Base-by-base conservation (phyloP, 139 green algal genomes). In the Chlorella sp. region DNA sequence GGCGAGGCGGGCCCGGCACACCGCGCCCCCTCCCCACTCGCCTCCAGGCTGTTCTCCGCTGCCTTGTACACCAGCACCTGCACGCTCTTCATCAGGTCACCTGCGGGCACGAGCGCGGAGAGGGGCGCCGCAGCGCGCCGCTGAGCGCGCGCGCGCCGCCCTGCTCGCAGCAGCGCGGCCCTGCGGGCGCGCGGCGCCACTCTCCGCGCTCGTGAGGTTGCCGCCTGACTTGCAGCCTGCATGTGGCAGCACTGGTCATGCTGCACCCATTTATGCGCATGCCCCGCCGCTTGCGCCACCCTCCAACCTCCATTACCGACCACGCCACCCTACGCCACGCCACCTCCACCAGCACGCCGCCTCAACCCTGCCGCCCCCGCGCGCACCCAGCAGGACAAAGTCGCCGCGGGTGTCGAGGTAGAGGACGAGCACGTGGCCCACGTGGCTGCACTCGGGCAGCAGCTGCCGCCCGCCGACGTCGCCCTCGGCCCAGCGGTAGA, bases 1-100 rank as follows among this genome's bases (percentile, higher is more conserved):
- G n/a, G n/a, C n/a, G n/a, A n/a, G n/a, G n/a, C n/a, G n/a, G n/a
- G n/a, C n/a, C n/a, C n/a, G n/a, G n/a, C n/a, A n/a, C n/a, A n/a
- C n/a, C 27, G 23, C 19, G 55, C 61, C 6, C 73, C 66, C 25
- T 46, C 65, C 67, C 67, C 76, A 8, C 38, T 74, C 48, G 50
- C 74, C 82, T 96, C 94, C 67, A 98, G 88, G 4, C 77, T 56
- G 3, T 85, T 82, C 55, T 95, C 89, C 71, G 94, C 88, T 21
- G 83, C 82, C 40, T 81, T 77, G 83, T 94, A 96, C 64, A 90
- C 43, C 67, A 96, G 84, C 74, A 99, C 76, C n/a, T 88, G 86
- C 35, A 99, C 89, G 76, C 86, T 95, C 62, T 96, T 95, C 96
- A 99, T 99, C 41, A 99, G 75, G 79, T 99, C 96, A 21, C 95